Percentiles rank a stretch among this genome's conserved stretches.
These are phyloP conservation scores for Metschnikowia colocasiae DNA, from an alignment of 805 yeast genomes.

Conservation along the genomic window DNA sequence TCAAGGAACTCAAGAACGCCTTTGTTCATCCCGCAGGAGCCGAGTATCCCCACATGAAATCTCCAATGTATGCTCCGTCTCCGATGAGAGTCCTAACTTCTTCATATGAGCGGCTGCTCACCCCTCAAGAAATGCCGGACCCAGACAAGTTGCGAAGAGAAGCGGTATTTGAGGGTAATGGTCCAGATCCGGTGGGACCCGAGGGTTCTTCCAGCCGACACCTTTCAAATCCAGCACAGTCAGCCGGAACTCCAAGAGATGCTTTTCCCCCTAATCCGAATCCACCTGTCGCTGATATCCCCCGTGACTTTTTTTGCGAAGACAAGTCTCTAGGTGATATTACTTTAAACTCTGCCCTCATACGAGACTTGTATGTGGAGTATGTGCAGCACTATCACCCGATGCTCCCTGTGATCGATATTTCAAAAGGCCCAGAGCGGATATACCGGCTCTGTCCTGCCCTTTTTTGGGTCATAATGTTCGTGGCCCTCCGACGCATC, in stretches of 20 bases:
- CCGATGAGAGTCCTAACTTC: background rate
- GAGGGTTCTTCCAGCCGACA: background rate
- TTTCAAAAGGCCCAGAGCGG: constrained; percentile 74
- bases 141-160: background rate
- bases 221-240: background rate
- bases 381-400: constrained; percentile 79
- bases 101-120: background rate
- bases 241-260: background rate
- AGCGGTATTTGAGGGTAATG: background rate
- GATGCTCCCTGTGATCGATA: constrained; percentile 82
- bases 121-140: background rate
- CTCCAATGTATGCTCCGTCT: background rate
- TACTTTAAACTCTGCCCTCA: constrained; percentile 55
- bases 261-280: background rate
- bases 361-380: constrained; percentile 60
- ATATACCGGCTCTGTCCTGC: constrained; percentile 80
- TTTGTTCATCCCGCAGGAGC: constrained; percentile 23
- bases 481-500: constrained; percentile 72
- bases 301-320: constrained; percentile 44
- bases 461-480: constrained; percentile 89
- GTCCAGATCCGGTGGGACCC: background rate
- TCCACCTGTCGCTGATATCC: background rate
- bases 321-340: constrained; percentile 73
- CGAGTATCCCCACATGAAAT: background rate
- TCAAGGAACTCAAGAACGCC: constrained; percentile 60